Conservation (phyloP, 2,329 filamentous ascomycete species). For the Fusarium chlamydosporum region DNA sequence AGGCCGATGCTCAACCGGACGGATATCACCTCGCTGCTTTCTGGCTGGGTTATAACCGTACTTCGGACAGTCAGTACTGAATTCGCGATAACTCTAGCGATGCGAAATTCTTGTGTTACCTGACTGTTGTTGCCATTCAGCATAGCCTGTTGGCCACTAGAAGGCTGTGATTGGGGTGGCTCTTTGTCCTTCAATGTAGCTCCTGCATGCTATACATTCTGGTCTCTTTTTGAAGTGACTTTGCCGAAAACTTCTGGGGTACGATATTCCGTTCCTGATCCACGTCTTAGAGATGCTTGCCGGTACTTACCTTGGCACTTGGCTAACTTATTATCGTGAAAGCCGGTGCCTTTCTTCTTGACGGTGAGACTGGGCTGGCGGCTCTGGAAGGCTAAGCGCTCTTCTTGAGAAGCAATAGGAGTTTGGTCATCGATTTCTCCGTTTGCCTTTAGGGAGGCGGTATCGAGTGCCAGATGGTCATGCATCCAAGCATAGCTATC, state of each 20-base stretch:
- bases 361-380: rapidly evolving
- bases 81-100: not conserved
- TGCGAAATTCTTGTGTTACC: not conserved
- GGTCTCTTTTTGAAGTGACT: not conserved
- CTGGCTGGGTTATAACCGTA: not conserved
- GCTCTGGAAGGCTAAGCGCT: not conserved
- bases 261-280: conserved; percentile 5
- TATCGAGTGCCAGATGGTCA: not conserved
- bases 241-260: conserved; percentile 8
- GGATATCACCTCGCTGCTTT: conserved; percentile 33
- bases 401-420: not conserved
- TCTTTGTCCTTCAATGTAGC: not conserved
- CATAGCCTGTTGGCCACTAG: not conserved
- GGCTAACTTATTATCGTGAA: conserved; percentile 18
- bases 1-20: not conserved
- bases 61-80: conserved; percentile 24
- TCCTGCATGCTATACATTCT: not conserved
- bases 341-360: conserved; percentile 1
- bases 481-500: conserved; percentile 5
- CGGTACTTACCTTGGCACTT: conserved; percentile 7
- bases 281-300: conserved; percentile 25
- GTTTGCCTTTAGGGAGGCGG: not conserved
- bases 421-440: not conserved
- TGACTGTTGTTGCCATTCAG: not conserved
- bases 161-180: not conserved